These are phyloP conservation scores for Russula sp. DNA, from an alignment of 768 basidiomycete species.

Conservation along the genomic window DNA sequence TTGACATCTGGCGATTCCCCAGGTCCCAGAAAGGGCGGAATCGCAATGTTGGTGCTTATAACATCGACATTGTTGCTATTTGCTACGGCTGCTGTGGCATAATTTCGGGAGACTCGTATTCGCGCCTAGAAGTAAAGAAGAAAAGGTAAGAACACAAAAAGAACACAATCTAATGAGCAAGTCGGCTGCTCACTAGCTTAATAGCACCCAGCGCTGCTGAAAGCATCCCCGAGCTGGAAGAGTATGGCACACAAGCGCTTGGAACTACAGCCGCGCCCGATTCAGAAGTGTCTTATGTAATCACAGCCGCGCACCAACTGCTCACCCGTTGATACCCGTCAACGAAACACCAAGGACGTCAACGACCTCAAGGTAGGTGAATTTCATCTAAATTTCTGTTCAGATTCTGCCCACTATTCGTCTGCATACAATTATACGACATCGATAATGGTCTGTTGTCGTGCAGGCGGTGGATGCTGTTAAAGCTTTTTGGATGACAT, in stretches of 20 bases:
- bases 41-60: neutral
- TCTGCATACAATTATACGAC: conserved; percentile 6
- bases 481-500: conserved; percentile 40
- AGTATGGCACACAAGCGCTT: too few species aligned
- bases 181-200: conserved; percentile 9
- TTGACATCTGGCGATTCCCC: neutral
- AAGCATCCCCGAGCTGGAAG: conserved; percentile 8
- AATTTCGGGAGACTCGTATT: conserved; percentile 21
- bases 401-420: conserved; percentile 1
- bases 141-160: conserved; percentile 1
- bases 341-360: conserved; percentile 33
- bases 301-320: neutral
- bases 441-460: conserved; percentile 10
- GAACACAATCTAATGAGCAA: neutral
- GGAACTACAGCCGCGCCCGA: neutral
- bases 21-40: neutral
- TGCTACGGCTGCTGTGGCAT: conserved; percentile 26
- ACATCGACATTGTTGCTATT: conserved; percentile 7
- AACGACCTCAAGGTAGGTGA: conserved; percentile 42
- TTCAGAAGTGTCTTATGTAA: conserved; percentile 11
- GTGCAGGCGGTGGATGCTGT: conserved; percentile 43
- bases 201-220: conserved; percentile 6
- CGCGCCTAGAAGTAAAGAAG: conserved; percentile 1
- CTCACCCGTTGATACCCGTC: conserved; percentile 13
- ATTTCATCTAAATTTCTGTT: conserved; percentile 32